Evolutionary conservation across 176 grass and related monocot species (phyloP).

Genomic region (Aegilops sharonensis): DNA sequence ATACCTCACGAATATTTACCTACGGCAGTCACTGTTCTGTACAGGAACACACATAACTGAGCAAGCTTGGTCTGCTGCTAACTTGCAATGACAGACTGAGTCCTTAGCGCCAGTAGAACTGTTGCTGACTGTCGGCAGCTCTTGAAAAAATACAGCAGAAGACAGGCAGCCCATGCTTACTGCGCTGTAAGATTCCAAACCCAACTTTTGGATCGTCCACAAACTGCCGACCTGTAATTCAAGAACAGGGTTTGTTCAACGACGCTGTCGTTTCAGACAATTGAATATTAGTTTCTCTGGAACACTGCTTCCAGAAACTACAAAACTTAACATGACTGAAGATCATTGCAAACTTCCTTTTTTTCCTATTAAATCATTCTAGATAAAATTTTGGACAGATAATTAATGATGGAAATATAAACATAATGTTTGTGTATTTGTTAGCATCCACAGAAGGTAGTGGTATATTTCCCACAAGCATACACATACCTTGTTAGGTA

Average conservation of each 20-base stretch:
- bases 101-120: conserved; percentile 31
- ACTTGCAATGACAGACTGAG: conserved; percentile 36
- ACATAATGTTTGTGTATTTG: neutral
- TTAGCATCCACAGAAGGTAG: neutral
- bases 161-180: conserved; percentile 23
- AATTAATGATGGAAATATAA: neutral
- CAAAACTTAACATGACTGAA: neutral
- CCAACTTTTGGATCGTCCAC: conserved; percentile 10
- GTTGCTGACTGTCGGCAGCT: conserved; percentile 23
- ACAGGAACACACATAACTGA: conserved; percentile 31
- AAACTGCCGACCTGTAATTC: conserved; percentile 4
- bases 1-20: conserved; percentile 46
- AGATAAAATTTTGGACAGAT: neutral
- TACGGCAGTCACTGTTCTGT: conserved; percentile 37
- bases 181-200: conserved; percentile 42
- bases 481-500: conserved; percentile 33
- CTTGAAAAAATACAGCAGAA: conserved; percentile 36
- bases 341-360: neutral
- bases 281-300: neutral
- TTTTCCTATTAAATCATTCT: neutral
- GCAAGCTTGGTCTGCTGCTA: conserved; percentile 31
- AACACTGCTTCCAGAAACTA: conserved; percentile 16
- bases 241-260: conserved; percentile 16
- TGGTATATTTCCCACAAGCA: neutral
- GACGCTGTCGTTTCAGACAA: conserved; percentile 10